These are phyloP conservation scores for Hypoxylon sp. DNA, from an alignment of 2,329 filamentous ascomycete species.

Conservation along the genomic window DNA sequence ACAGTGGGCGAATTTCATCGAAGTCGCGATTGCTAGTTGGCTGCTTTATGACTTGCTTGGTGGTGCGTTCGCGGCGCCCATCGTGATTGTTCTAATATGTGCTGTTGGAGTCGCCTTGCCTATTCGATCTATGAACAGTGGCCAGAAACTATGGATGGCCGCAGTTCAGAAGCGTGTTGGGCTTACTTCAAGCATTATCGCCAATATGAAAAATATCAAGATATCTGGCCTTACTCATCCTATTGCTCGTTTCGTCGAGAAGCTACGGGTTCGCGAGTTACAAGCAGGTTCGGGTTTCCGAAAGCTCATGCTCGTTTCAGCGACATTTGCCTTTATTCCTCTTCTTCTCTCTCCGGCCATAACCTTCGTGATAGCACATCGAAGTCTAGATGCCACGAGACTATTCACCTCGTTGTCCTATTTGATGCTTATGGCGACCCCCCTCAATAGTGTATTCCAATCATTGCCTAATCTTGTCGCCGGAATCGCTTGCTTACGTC, in stretches of 20 bases:
- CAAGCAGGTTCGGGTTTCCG: conserved; percentile 54
- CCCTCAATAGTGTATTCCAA: conserved; percentile 59
- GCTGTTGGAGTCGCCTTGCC: conserved; percentile 40
- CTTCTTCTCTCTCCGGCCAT: conserved; percentile 56
- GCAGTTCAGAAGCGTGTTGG: conserved; percentile 54
- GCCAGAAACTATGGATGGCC: conserved; percentile 57
- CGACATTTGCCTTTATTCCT: conserved; percentile 51
- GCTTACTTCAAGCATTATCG: conserved; percentile 55
- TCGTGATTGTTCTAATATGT: conserved; percentile 59
- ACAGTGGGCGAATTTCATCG: conserved; percentile 58
- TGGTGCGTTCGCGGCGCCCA: conserved; percentile 62
- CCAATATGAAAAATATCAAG: conserved; percentile 61
- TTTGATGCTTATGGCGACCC: conserved; percentile 57
- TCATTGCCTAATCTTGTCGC: conserved; percentile 57
- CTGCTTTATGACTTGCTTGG: conserved; percentile 64
- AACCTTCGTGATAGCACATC: conserved; percentile 57
- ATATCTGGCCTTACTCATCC: conserved; percentile 56
- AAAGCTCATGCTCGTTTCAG: conserved; percentile 26
- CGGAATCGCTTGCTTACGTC: conserved; percentile 58
- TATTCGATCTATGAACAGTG: conserved; percentile 46
- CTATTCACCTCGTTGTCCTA: conserved; percentile 62
- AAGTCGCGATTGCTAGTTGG: conserved; percentile 63
- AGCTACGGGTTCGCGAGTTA: conserved; percentile 57
- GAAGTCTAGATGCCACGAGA: conserved; percentile 53
- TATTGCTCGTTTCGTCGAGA: conserved; percentile 52